Evolutionary conservation across 768 basidiomycete species (phyloP).

Genomic region (Russula virescens): DNA sequence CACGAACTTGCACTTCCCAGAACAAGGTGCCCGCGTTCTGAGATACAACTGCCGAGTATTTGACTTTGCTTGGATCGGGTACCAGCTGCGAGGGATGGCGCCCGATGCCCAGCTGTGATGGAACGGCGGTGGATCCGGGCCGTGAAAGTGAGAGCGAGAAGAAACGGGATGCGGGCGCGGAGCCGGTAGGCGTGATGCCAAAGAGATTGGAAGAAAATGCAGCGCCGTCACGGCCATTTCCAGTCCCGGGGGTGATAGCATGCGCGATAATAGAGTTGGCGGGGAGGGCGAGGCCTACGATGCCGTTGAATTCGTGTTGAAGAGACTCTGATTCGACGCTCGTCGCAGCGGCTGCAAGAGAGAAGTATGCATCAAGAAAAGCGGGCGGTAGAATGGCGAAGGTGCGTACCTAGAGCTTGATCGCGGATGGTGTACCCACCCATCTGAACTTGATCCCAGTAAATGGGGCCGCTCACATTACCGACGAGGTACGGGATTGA

Average conservation of each 20-base stretch:
- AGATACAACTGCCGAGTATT: constrained; percentile 44
- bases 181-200: constrained; percentile 48
- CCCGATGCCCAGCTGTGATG: constrained; percentile 64
- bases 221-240: constrained; percentile 57
- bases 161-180: constrained; percentile 57
- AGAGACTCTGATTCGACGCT: constrained; percentile 53
- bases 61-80: constrained; percentile 45
- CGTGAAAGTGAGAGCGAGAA: constrained; percentile 62
- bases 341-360: constrained; percentile 49
- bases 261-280: constrained; percentile 60
- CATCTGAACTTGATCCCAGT: constrained; percentile 60
- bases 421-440: constrained; percentile 58
- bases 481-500: constrained; percentile 57
- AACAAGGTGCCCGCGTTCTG: constrained; percentile 41
- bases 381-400: background rate
- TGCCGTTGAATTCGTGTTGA: constrained; percentile 50
- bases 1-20: constrained; percentile 58
- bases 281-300: constrained; percentile 73
- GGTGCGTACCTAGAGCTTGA: constrained; percentile 61
- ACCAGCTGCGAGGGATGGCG: constrained; percentile 53
- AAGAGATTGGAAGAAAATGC: constrained; percentile 66
- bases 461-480: constrained; percentile 52
- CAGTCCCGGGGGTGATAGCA: constrained; percentile 42
- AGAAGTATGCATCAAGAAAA: background rate
- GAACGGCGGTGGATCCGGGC: constrained; percentile 52